Evolutionary conservation across 495 filamentous ascomycete species (phyloP).

Genomic region (Xylaria flabelliformis): DNA sequence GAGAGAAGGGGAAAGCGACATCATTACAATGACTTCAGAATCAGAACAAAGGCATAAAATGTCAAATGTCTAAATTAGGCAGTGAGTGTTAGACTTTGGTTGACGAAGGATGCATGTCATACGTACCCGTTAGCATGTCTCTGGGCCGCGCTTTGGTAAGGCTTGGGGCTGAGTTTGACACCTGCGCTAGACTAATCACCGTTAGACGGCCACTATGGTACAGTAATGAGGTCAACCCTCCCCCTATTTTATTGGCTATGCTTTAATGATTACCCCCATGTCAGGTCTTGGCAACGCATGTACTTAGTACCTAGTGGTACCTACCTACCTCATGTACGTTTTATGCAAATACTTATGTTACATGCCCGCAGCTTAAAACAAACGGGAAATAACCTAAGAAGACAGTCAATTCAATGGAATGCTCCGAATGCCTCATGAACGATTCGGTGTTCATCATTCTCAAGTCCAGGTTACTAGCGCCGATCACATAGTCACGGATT

Average conservation of each 20-base stretch:
- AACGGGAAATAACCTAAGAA: neutral
- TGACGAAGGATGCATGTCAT: constrained; percentile 19
- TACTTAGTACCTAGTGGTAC: neutral
- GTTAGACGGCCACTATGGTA: neutral
- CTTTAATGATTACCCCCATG: neutral
- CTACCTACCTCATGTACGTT: neutral
- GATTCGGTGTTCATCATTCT: neutral
- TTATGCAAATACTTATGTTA: neutral
- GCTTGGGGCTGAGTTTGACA: constrained; percentile 5
- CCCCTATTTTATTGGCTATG: neutral
- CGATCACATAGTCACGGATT: too few relatives aligned
- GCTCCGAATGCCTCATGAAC: neutral
- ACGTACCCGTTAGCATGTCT: neutral
- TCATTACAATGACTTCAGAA: constrained; percentile 6
- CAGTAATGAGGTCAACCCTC: neutral
- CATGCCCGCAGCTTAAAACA: neutral
- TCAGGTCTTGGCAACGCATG: neutral
- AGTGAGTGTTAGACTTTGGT: neutral
- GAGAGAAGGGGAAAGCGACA: constrained; percentile 5
- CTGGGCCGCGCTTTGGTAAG: neutral
- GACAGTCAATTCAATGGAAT: neutral
- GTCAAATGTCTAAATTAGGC: neutral
- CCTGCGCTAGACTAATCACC: neutral
- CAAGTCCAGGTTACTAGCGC: neutral
- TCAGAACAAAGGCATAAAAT: neutral